Evolutionary conservation across 2,329 filamentous ascomycete species (phyloP).

Genomic region (Bipolaris victoriae): DNA sequence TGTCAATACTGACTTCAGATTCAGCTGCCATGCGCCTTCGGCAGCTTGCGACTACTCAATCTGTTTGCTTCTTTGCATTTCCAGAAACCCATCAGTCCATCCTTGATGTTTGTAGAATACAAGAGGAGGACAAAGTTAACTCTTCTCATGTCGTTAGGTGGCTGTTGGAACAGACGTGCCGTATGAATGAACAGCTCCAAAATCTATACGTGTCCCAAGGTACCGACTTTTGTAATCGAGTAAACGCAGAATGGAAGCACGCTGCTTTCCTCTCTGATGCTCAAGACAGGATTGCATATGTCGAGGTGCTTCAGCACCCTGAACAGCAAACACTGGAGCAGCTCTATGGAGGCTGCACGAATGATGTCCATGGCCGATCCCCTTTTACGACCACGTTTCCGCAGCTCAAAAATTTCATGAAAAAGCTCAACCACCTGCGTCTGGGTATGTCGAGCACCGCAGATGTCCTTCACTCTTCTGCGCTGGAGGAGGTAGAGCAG

Average conservation of each 20-base stretch:
- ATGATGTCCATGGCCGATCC: slow-evolving; percentile 8
- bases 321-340: slow-evolving; percentile 64
- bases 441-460: slow-evolving; percentile 26
- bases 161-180: slow-evolving; percentile 68
- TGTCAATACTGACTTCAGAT: slow-evolving; percentile 9
- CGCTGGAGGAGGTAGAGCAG: slow-evolving; percentile 63
- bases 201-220: slow-evolving; percentile 65
- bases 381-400: slow-evolving; percentile 40
- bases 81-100: slow-evolving; percentile 67
- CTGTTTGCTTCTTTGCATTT: slow-evolving; percentile 58
- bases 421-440: slow-evolving; percentile 49
- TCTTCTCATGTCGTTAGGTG: slow-evolving; percentile 63
- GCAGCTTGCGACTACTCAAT: slow-evolving; percentile 61
- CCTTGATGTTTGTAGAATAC: slow-evolving; percentile 53
- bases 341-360: slow-evolving; percentile 55
- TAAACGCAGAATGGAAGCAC: slow-evolving; percentile 55
- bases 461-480: slow-evolving; percentile 47
- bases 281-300: slow-evolving; percentile 48
- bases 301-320: slow-evolving; percentile 54
- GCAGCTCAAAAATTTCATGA: slow-evolving; percentile 30
- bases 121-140: slow-evolving; percentile 39
- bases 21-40: slow-evolving; percentile 68
- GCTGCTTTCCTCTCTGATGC: slow-evolving; percentile 48
- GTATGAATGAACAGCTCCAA: slow-evolving; percentile 57
- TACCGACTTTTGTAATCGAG: slow-evolving; percentile 64